Evolutionary conservation across 805 yeast species (phyloP).

Genomic region (Candida silvicultrix): DNA sequence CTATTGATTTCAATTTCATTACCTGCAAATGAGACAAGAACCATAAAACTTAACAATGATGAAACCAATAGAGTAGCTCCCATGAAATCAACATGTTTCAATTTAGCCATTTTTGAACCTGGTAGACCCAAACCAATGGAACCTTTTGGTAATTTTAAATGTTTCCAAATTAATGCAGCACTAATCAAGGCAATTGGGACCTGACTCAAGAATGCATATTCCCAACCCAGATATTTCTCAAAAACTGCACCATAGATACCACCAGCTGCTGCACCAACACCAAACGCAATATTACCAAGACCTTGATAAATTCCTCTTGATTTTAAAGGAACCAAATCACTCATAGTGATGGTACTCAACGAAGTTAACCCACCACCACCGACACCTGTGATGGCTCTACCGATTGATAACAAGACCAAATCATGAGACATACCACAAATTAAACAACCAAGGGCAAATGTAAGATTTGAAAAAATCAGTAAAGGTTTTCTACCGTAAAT

Average conservation of each 20-base stretch:
- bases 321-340: conserved; percentile 71
- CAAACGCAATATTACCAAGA: conserved; percentile 63
- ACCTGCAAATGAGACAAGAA: conserved; percentile 65
- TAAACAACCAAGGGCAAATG: conserved; percentile 38
- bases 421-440: conserved; percentile 27
- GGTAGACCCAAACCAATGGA: conserved; percentile 48
- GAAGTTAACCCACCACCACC: conserved; percentile 87
- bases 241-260: conserved; percentile 57
- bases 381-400: conserved; percentile 67
- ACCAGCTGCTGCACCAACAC: conserved; percentile 69
- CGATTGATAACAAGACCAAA: conserved; percentile 31
- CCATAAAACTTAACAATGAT: conserved; percentile 51
- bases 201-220: conserved; percentile 50
- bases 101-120: conserved; percentile 36
- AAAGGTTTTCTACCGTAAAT: conserved; percentile 52
- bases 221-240: conserved; percentile 55
- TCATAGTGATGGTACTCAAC: conserved; percentile 61
- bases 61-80: conserved; percentile 58
- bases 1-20: conserved; percentile 43
- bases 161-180: conserved; percentile 30
- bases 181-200: conserved; percentile 42
- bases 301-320: conserved; percentile 80
- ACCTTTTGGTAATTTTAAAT: conserved; percentile 36
- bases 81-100: conserved; percentile 57
- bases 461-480: conserved; percentile 29